A percentile compares a stretch with the other conserved stretches of the same genome.
phyloP scores from a whole-genome alignment of 768 basidiomycete species.

The Phaffia australis region DNA sequence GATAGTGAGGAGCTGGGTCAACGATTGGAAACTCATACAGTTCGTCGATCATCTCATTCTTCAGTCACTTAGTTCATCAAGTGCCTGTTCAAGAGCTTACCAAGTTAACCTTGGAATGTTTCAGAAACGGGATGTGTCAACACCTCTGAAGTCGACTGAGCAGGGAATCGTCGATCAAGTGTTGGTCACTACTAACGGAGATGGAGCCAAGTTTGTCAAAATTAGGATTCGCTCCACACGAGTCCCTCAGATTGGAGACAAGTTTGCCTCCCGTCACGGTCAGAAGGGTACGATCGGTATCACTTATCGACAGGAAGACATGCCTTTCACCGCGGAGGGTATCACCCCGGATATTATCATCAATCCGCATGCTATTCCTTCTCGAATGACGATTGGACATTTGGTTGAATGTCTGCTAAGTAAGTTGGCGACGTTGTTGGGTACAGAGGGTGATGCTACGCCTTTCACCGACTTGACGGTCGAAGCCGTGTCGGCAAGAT shows the following conservation, averaged over 20 bases:
- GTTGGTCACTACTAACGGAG: constrained; percentile 86
- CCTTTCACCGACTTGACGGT: constrained; percentile 98
- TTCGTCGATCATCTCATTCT: too few species aligned
- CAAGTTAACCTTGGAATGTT: too few species aligned
- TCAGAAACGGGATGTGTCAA: constrained; percentile 80
- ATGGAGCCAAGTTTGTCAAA: constrained; percentile 97
- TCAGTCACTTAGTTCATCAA: too few species aligned
- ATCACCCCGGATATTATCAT: constrained; percentile 96
- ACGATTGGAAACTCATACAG: constrained; percentile 76
- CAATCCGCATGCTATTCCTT: constrained; percentile 98
- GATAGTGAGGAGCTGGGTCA: constrained; percentile 97
- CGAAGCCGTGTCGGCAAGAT: constrained; percentile 86
- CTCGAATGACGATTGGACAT: constrained; percentile 99
- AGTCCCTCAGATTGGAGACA: constrained; percentile 96
- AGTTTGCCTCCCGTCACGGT: constrained; percentile 97
- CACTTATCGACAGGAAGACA: constrained; percentile 98
- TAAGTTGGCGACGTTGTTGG: constrained; percentile 90
- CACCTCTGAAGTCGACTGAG: constrained; percentile 94
- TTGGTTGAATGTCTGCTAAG: constrained; percentile 95
- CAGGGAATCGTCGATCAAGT: constrained; percentile 97
- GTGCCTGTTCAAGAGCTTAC: too few species aligned
- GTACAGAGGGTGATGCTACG: constrained; percentile 95
- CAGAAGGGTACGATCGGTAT: constrained; percentile 99
- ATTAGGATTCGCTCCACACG: constrained; percentile 90
- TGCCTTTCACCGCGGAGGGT: constrained; percentile 97